Evolutionary conservation across 352 stramenopile genomes (phyloP).

Genomic region (Globisporangium cylindrosporum): DNA sequence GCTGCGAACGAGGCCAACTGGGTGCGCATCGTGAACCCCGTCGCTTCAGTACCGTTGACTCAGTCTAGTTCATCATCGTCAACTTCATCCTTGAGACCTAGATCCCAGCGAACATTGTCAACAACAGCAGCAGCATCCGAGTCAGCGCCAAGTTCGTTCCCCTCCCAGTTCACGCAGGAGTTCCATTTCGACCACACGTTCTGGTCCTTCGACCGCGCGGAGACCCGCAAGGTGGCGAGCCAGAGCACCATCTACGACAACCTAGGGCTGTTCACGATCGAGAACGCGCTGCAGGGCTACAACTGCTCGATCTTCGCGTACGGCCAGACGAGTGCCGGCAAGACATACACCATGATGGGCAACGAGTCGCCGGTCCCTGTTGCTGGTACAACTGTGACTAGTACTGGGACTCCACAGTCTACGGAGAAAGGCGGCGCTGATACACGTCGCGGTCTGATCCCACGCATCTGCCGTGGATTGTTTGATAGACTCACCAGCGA

Average conservation of each 20-base stretch:
- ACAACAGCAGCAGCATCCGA: background rate
- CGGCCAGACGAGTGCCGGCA: slow-evolving; percentile 66
- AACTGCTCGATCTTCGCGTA: slow-evolving; percentile 83
- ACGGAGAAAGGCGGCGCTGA: background rate
- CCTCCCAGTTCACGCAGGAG: slow-evolving; percentile 63
- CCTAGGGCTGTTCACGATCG: slow-evolving; percentile 50
- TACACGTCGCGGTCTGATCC: slow-evolving; percentile 43
- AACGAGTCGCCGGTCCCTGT: slow-evolving; percentile 10
- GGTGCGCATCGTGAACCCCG: slow-evolving; percentile 62
- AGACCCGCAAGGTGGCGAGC: slow-evolving; percentile 30
- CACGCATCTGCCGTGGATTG: slow-evolving; percentile 55
- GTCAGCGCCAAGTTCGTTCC: slow-evolving; percentile 16
- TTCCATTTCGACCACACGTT: slow-evolving; percentile 73
- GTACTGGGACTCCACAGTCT: slow-evolving; percentile 7
- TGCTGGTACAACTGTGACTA: background rate
- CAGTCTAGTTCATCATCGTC: slow-evolving; percentile 3
- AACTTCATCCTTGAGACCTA: background rate
- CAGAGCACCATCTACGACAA: slow-evolving; percentile 60
- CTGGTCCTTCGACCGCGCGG: slow-evolving; percentile 59
- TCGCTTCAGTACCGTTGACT: slow-evolving; percentile 26
- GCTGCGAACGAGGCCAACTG: slow-evolving; percentile 30
- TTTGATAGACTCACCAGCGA: slow-evolving; percentile 47
- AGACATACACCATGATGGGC: slow-evolving; percentile 74
- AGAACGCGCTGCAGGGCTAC: slow-evolving; percentile 51
- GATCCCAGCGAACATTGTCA: background rate